Evolutionary conservation across 805 yeast genomes (phyloP), one percentile per base, ranked within the genome.

Genomic region (Wickerhamiella qilinensis): DNA sequence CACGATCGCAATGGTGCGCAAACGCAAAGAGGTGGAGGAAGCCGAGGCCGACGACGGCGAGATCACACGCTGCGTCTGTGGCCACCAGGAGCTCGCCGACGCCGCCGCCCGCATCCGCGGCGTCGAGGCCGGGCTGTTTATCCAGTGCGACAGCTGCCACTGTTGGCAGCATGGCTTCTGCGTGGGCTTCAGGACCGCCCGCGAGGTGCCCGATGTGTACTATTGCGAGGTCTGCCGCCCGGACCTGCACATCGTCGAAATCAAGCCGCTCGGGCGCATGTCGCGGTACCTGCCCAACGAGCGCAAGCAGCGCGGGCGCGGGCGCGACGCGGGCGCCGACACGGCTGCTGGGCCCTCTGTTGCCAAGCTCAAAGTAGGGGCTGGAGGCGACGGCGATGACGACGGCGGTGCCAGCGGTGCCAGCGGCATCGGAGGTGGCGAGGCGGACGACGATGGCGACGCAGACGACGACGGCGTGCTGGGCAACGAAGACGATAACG

Each of bases 161-260:
- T 94, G 79, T 6, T 88, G 98, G 98, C 98, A 88, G 58, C 98
- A 88, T 56, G 97, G 96, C 2, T 83, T 67, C 59, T 88, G 98
- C 63, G 95, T 88, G 28, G 93, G 95, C 1, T 73, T 88, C 41
- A 65, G 66, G 39, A 74, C 72, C 37, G 83, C 76, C 44, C 73
- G 71, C 12, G 77, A 72, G 36, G 82, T 84, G 2, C 95, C 96
- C 3, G 96, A 88, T 41, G 82, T 82, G 57, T 88, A 91, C 58
- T 84, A 86, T 82, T 88, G 98, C 65, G 98, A 88, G 56, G 59
- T 62, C 46, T 88, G 98, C 62, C 73, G 76, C 45, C 96, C 96
- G 1, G 86, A 81, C 22, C 60, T 81, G 35, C 98, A 88, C 55
- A 58, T 69, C 3, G 61, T 78, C 15, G 59, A 58, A 14, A 67